These are phyloP conservation scores for Penicillium fuscoglaucum DNA, from an alignment of 2,329 filamentous ascomycete genomes.

Conservation along the genomic window DNA sequence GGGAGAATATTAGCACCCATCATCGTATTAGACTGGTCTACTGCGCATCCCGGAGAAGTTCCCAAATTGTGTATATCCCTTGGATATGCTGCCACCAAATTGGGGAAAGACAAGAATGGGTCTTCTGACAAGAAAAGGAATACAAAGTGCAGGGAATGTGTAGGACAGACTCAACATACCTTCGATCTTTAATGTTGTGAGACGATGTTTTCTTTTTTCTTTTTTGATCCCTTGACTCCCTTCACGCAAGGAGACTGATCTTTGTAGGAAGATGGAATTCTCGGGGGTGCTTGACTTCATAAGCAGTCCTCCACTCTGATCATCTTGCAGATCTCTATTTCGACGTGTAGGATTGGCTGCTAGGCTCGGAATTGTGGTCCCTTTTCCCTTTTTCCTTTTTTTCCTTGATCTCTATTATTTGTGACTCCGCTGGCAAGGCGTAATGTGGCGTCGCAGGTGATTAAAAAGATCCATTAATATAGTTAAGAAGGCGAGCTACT, in stretches of 20 bases:
- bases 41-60: conserved; percentile 8
- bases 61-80: neutral
- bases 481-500: neutral
- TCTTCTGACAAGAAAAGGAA: neutral
- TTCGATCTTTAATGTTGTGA: conserved; percentile 8
- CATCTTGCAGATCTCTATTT: conserved; percentile 24
- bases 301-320: conserved; percentile 22
- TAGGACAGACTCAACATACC: conserved; percentile 8
- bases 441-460: conserved; percentile 17
- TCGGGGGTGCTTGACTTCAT: conserved; percentile 27
- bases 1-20: conserved; percentile 34
- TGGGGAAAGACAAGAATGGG: neutral
- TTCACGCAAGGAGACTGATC: conserved; percentile 21
- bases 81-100: neutral
- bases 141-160: conserved; percentile 5
- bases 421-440: conserved; percentile 3
- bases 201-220: conserved; percentile 10
- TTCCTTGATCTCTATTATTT: conserved; percentile 6
- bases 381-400: neutral
- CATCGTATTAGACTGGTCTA: conserved; percentile 19
- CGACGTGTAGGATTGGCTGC: conserved; percentile 20
- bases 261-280: conserved; percentile 17
- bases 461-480: neutral
- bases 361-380: conserved; percentile 12
- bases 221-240: conserved; percentile 16